Base-by-base conservation (phyloP, 495 filamentous ascomycete species). In the Halenospora varia region DNA sequence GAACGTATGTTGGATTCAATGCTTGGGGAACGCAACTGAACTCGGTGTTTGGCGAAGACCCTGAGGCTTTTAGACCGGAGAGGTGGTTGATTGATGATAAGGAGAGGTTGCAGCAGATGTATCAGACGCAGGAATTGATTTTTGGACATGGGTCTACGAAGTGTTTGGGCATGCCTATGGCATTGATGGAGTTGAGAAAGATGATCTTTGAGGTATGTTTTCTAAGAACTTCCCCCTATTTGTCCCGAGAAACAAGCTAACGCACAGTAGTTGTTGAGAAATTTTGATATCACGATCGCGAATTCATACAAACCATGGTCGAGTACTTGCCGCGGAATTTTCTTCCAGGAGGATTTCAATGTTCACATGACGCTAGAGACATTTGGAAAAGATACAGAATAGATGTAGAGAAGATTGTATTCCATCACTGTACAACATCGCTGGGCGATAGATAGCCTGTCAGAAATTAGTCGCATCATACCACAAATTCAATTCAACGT, bases 171-270 rank as follows among this genome's bases (percentile, higher is more conserved):
- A 76, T 79, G 68, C 55, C 59, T 11, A 60, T 80, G 26, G 75
- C 75, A 1, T 67, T 68, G 26, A 11, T 80, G 45, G 75, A 83
- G 66, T 57, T 82, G 24, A 73, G 75, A 40, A 86, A 86, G 70
- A 61, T 76, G 1, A 70, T 83, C 46, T 73, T 83, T 29, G 79
- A 85, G 77, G 77, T 81, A 49, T n/a, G 69, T 69, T 10, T 6
- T 13, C 13, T 35, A 13, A 35, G n/a, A n/a, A n/a, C n/a, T n/a
- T n/a, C n/a, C n/a, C n/a, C n/a, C n/a, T n/a, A n/a, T n/a, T 13
- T 35, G 29, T 35, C 29, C 13, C 4, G 13, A 13, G 1, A 17
- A n/a, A 46, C 18, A 2, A 40, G 13, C 11, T n/a, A 3, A n/a
- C 29, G 13, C 39, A 45, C 17, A 51, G 50, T 52, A 82, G 81